phyloP scores from a whole-genome alignment of 768 basidiomycete genomes.

The Zangia roseola region DNA sequence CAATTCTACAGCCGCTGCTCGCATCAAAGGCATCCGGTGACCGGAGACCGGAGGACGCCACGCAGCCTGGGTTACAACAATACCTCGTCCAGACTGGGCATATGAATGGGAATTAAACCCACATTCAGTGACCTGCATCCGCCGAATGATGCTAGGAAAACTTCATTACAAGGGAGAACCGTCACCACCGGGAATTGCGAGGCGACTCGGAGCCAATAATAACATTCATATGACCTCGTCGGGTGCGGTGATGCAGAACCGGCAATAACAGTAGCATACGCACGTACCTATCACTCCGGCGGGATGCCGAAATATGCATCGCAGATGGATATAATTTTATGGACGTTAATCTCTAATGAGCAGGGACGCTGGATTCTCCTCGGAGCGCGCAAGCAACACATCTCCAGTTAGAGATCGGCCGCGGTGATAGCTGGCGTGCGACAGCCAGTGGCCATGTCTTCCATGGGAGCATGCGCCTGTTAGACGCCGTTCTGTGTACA shows the following conservation, averaged over 20 bases:
- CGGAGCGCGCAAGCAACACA: slow-evolving; percentile 15
- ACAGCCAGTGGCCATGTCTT: slow-evolving; percentile 7
- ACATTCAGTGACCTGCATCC: background rate
- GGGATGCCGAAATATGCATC: slow-evolving; percentile 5
- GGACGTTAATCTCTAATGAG: slow-evolving; percentile 24
- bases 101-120: background rate
- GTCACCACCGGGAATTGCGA: slow-evolving; percentile 7
- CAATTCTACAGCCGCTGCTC: slow-evolving; percentile 3
- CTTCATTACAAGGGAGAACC: background rate
- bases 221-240: slow-evolving; percentile 20
- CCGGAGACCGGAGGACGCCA: slow-evolving; percentile 22
- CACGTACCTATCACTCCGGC: slow-evolving; percentile 9
- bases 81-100: background rate
- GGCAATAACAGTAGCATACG: slow-evolving; percentile 5
- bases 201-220: background rate
- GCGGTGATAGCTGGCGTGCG: slow-evolving; percentile 21
- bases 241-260: slow-evolving; percentile 8
- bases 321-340: slow-evolving; percentile 11
- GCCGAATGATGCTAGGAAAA: background rate
- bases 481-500: slow-evolving; percentile 16
- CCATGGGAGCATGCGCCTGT: slow-evolving; percentile 11
- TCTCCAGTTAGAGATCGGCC: slow-evolving; percentile 18
- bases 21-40: slow-evolving; percentile 3
- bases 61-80: slow-evolving; percentile 1
- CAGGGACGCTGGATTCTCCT: slow-evolving; percentile 19